Percentiles rank a stretch among this genome's conserved stretches.
These are phyloP conservation scores for Barnettozyma vustinii DNA, from an alignment of 805 yeast genomes.

Conservation along the genomic window DNA sequence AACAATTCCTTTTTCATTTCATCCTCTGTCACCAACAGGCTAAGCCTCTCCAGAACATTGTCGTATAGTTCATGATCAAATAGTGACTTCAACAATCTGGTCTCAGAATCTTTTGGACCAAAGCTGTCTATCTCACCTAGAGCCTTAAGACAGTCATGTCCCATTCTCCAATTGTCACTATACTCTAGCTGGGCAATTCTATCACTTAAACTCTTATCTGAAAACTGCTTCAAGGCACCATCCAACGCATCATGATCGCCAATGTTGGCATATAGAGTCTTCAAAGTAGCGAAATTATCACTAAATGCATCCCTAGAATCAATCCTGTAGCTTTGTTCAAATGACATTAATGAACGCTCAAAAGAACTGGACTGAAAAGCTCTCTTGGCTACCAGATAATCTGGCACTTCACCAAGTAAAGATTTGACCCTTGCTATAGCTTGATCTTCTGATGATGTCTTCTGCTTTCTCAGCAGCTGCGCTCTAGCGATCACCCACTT, in stretches of 20 bases:
- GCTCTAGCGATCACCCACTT: conserved; percentile 50
- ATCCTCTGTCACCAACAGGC: conserved; percentile 7
- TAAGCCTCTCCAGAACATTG: conserved; percentile 30
- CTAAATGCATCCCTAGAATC: conserved; percentile 27
- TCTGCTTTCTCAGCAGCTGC: conserved; percentile 16
- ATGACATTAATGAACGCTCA: conserved; percentile 80
- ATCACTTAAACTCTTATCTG: conserved; percentile 65
- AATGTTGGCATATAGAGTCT: conserved; percentile 76
- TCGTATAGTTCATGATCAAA: conserved; percentile 74
- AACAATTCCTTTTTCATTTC: conserved; percentile 43
- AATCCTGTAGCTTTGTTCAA: conserved; percentile 67
- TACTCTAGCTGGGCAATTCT: conserved; percentile 78
- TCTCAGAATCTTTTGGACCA: conserved; percentile 29
- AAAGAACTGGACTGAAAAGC: conserved; percentile 80
- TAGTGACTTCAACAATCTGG: conserved; percentile 63
- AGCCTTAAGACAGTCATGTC: conserved; percentile 78
- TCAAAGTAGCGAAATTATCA: conserved; percentile 46
- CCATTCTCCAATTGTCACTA: conserved; percentile 80
- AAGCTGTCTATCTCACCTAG: conserved; percentile 38
- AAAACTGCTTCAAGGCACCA: conserved; percentile 73
- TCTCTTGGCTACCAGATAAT: conserved; percentile 64
- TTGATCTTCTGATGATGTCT: conserved; percentile 24
- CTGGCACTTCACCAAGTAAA: conserved; percentile 55
- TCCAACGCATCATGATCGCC: conserved; percentile 88
- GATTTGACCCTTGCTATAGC: conserved; percentile 34